These are phyloP conservation scores for Silene uniflora DNA, from an alignment of 148 eudicot genomes.

Conservation along the genomic window DNA sequence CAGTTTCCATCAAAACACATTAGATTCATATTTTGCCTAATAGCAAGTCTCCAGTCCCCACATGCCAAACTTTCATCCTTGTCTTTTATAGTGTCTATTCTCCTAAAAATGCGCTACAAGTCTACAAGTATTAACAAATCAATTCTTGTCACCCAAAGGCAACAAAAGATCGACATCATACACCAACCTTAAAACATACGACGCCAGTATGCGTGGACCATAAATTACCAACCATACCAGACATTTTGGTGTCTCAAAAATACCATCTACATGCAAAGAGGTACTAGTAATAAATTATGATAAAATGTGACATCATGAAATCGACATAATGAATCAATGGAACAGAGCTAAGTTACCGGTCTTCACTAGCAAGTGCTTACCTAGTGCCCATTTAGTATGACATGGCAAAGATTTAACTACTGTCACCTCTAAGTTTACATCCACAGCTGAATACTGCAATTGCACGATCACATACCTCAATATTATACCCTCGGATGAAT, in stretches of 20 bases:
- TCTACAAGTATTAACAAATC: not conserved
- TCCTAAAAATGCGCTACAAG: not conserved
- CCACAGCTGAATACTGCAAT: not conserved
- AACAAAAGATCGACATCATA: not conserved
- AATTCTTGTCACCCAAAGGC: not conserved
- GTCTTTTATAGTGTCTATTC: not conserved
- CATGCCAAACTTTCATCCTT: not conserved
- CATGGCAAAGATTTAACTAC: not conserved
- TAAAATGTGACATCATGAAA: slow-evolving; percentile 5
- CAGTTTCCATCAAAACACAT: not conserved
- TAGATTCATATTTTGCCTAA: not conserved
- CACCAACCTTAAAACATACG: not conserved
- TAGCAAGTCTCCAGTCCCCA: not conserved
- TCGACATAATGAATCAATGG: slow-evolving; percentile 1
- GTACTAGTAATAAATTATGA: not conserved
- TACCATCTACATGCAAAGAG: not conserved
- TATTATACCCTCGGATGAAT: not conserved
- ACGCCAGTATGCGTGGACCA: not conserved
- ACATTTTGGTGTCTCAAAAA: not conserved
- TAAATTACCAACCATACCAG: not conserved
- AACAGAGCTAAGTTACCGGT: not conserved
- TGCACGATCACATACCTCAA: not conserved
- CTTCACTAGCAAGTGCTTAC: not conserved
- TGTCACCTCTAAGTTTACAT: not conserved
- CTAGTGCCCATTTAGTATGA: not conserved